Percentiles rank a stretch among this genome's conserved stretches.
Conservation (phyloP, 2,329 filamentous ascomycete species). For the Clarireedia sp. region DNA sequence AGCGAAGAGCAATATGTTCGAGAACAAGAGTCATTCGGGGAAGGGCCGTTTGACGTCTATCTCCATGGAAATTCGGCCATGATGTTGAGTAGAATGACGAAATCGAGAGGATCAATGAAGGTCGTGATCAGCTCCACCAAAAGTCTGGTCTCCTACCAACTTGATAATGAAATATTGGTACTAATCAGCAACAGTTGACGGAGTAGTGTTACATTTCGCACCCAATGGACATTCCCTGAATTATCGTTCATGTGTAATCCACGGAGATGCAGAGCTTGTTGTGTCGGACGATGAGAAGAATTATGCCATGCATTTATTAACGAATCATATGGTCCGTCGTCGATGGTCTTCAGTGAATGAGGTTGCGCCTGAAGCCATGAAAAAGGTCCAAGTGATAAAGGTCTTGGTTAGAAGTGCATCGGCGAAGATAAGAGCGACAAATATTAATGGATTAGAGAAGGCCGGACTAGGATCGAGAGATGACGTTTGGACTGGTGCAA, state of each 20-base stretch:
- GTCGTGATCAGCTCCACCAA: constrained; percentile 1
- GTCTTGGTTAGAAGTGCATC: constrained; percentile 7
- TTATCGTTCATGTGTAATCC: constrained; percentile 65
- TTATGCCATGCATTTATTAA: constrained; percentile 6
- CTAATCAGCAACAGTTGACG: constrained; percentile 44
- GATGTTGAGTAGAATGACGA: constrained; percentile 5
- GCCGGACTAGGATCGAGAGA: constrained; percentile 7
- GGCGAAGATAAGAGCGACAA: constrained; percentile 8
- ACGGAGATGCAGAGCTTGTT: constrained; percentile 62
- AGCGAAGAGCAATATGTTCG: background rate
- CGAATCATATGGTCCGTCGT: constrained; percentile 7
- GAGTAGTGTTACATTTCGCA: constrained; percentile 67
- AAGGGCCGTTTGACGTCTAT: constrained; percentile 8
- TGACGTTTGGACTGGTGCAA: constrained; percentile 26
- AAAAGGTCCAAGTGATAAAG: constrained; percentile 6
- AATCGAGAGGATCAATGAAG: background rate
- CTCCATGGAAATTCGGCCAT: constrained; percentile 10
- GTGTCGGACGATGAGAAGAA: constrained; percentile 52
- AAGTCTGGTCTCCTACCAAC: constrained; percentile 9
- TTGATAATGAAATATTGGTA: too few species aligned
- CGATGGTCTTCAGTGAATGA: background rate
- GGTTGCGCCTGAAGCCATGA: constrained; percentile 1
- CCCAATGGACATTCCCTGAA: constrained; percentile 79
- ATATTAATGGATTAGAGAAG: constrained; percentile 4
- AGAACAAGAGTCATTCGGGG: background rate